These are phyloP conservation scores for Tylopilus balloui DNA, from an alignment of 768 basidiomycete genomes.

Conservation along the genomic window DNA sequence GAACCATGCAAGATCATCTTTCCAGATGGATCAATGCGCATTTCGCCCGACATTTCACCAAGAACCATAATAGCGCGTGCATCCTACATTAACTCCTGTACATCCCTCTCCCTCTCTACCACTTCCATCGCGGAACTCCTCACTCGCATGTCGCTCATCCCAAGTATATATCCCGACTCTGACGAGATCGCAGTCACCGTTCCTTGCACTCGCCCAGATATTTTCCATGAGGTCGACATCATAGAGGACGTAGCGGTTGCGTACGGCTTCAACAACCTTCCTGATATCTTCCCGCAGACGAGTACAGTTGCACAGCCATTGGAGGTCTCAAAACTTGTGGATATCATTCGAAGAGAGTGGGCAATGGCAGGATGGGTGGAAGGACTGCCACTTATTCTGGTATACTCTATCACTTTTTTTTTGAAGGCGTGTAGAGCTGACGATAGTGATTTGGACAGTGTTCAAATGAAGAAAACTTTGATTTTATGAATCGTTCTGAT, in stretches of 20 bases:
- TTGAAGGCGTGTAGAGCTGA: slow-evolving; percentile 5
- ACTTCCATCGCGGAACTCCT: slow-evolving; percentile 68
- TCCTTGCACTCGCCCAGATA: slow-evolving; percentile 96
- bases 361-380: slow-evolving; percentile 95
- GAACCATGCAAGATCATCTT: slow-evolving; percentile 87
- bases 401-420: slow-evolving; percentile 30
- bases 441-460: slow-evolving; percentile 49
- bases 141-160: slow-evolving; percentile 75
- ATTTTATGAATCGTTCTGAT: slow-evolving; percentile 83
- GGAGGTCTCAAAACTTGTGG: slow-evolving; percentile 83
- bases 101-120: slow-evolving; percentile 70
- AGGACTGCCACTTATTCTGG: slow-evolving; percentile 89
- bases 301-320: slow-evolving; percentile 94
- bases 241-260: slow-evolving; percentile 98
- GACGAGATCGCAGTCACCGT: slow-evolving; percentile 76
- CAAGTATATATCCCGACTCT: slow-evolving; percentile 39
- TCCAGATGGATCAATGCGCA: slow-evolving; percentile 67
- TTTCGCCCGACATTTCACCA: slow-evolving; percentile 79
- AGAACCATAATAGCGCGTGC: slow-evolving; percentile 69
- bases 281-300: slow-evolving; percentile 85
- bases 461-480: slow-evolving; percentile 98
- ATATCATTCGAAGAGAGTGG: slow-evolving; percentile 87
- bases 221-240: slow-evolving; percentile 96
- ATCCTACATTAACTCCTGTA: slow-evolving; percentile 95
- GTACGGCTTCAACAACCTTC: slow-evolving; percentile 96